Evolutionary conservation across 768 basidiomycete species (phyloP).

Genomic region (Infundibulicybe gibba): DNA sequence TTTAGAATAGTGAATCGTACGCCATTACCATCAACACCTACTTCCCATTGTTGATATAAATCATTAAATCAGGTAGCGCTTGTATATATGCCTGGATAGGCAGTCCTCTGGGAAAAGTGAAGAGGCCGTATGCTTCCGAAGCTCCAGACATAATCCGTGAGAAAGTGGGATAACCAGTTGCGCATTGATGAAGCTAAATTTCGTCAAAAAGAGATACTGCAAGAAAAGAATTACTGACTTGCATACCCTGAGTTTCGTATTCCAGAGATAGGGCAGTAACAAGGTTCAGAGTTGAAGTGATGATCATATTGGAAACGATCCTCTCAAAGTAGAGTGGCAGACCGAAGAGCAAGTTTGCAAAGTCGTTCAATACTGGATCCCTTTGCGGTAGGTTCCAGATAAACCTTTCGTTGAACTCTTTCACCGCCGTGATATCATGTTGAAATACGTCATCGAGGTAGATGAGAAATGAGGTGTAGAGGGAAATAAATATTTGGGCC

Average conservation of each 20-base stretch:
- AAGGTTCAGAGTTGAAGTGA: constrained; percentile 29
- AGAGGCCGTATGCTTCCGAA: constrained; percentile 28
- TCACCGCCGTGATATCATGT: constrained; percentile 18
- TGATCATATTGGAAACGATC: constrained; percentile 28
- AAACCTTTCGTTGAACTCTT: constrained; percentile 30
- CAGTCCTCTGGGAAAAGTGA: constrained; percentile 28
- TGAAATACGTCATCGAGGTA: constrained; percentile 31
- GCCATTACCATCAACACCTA: constrained; percentile 13
- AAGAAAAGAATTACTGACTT: constrained; percentile 9
- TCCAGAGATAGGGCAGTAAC: constrained; percentile 30
- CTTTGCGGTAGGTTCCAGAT: constrained; percentile 19
- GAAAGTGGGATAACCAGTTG: constrained; percentile 16
- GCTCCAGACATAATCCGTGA: constrained; percentile 26
- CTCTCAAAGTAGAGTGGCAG: constrained; percentile 21
- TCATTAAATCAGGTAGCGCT: constrained; percentile 30
- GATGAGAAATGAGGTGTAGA: constrained; percentile 35
- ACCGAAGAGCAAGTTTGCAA: constrained; percentile 27
- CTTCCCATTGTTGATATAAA: constrained; percentile 31
- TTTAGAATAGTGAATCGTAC: neutral
- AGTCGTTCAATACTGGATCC: constrained; percentile 23
- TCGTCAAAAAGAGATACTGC: neutral
- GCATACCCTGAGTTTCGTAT: constrained; percentile 20
- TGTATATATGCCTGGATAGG: constrained; percentile 30
- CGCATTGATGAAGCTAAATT: constrained; percentile 7
- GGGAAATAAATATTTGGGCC: constrained; percentile 28